Conservation (phyloP, 129 eudicot genomes). For the Rutidosis leptorrhynchoides region DNA sequence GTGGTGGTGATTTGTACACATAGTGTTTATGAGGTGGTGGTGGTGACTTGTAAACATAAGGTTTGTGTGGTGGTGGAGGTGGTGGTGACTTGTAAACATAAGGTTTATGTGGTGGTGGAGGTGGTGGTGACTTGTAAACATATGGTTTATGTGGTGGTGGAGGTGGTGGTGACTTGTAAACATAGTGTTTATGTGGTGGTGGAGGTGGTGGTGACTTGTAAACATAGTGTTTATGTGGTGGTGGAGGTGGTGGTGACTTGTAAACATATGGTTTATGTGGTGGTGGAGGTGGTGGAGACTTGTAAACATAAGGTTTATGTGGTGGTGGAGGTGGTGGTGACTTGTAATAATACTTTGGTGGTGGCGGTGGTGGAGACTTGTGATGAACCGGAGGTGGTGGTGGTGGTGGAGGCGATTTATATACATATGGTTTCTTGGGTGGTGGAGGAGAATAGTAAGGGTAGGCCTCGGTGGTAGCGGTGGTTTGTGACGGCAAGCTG, state of each 20-base stretch:
- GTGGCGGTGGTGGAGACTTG: conserved; percentile 21
- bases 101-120: background rate
- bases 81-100: conserved; percentile 8
- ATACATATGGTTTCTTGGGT: background rate
- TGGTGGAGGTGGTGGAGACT: conserved; percentile 17
- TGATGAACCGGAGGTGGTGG: background rate
- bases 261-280: conserved; percentile 1
- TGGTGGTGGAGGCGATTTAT: conserved; percentile 24
- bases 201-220: conserved; percentile 7
- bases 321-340: conserved; percentile 20
- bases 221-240: background rate
- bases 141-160: background rate
- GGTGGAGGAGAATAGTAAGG: too few species aligned
- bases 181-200: background rate
- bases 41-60: background rate
- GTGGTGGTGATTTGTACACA: background rate
- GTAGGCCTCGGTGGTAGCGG: too few species aligned
- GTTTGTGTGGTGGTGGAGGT: background rate
- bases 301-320: background rate
- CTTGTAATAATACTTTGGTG: background rate
- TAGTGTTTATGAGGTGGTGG: background rate
- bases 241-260: conserved; percentile 20
- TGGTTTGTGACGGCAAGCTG: conserved; percentile 15
- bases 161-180: conserved; percentile 14
- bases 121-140: conserved; percentile 6